Evolutionary conservation across 1,284 basidiomycete species (phyloP), one percentile per base, ranked within the genome.

Genomic region (Hortiboletus rubellus): DNA sequence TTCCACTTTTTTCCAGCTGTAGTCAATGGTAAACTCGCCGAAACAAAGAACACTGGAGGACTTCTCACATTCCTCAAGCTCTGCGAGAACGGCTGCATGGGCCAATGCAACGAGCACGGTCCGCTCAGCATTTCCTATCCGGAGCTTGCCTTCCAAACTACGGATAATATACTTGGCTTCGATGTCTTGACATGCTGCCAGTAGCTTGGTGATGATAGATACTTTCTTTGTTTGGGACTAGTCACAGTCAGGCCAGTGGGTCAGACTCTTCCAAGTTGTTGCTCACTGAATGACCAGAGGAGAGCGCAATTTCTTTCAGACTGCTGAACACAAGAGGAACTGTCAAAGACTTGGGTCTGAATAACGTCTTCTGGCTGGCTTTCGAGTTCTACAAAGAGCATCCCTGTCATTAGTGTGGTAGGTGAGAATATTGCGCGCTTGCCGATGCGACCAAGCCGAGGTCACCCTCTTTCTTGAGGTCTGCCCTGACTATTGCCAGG

Each of bases 141-240:
- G 86, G 38, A 99, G 83, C 75, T 99, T 99, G 55, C 97, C 97
- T 76, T 98, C 96, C 63, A 99, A 76, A 72, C 91, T 94, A 49
- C 97, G 89, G 52, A 99, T 90, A 60, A 99, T 91, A 72, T 96
- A 99, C 73, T 98, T 99, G 24, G 96, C 95, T 70, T 92, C 89
- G 41, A 85, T 80, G 46, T 87, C 92, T 67, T 94, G 88, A 69
- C 96, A 99, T 6, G 94, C 89, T 3, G 96, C 94, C 1, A 99
- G 81, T 3, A 99, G 81, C 69, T 96, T 94, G 51, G 94, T 97
- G 69, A 99, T 97, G 62, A 96, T 92, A 1, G 91, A 91, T 14
- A 98, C 93, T 72, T 99, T 99, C 76, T 94, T 96, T 55, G 82
- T 83, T 87, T 94, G 95, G 0, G 91, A 97, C 94, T 66, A 61